A percentile compares a stretch with the other conserved stretches of the same genome.
phyloP scores from a whole-genome alignment of 2,329 filamentous ascomycete genomes.

The Colletotrichum musae region DNA sequence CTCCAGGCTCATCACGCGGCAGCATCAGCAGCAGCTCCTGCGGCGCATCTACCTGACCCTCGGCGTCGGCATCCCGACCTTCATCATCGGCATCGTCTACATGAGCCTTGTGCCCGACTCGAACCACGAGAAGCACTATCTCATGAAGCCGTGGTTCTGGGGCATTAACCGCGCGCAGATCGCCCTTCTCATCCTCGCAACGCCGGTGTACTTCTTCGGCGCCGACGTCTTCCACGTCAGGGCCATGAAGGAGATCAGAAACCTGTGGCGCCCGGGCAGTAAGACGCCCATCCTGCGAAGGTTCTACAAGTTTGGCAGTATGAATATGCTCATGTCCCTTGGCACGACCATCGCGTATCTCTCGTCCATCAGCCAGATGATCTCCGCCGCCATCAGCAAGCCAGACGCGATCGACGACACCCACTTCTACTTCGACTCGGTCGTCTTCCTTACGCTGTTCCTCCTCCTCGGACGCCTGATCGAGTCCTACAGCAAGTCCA shows the following conservation, averaged over 20 bases:
- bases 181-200: constrained; percentile 84
- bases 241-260: constrained; percentile 82
- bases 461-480: constrained; percentile 81
- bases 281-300: constrained; percentile 79
- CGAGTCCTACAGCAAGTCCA: constrained; percentile 93
- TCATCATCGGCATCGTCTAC: constrained; percentile 89
- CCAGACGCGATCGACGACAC: constrained; percentile 59
- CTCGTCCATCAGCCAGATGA: constrained; percentile 84
- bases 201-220: constrained; percentile 88
- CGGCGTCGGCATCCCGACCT: constrained; percentile 82
- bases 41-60: constrained; percentile 79
- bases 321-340: constrained; percentile 94
- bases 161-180: constrained; percentile 85
- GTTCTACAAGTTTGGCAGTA: constrained; percentile 95
- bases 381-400: constrained; percentile 66
- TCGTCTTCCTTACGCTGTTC: constrained; percentile 92
- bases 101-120: constrained; percentile 82
- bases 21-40: constrained; percentile 78
- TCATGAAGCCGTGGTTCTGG: constrained; percentile 79
- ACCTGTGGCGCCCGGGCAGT: constrained; percentile 84
- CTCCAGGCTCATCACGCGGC: constrained; percentile 78
- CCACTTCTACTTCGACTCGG: constrained; percentile 89
- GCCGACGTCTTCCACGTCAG: constrained; percentile 88
- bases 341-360: constrained; percentile 91
- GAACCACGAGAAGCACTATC: constrained; percentile 71